These are phyloP conservation scores for Boletellus deceptivus DNA, from an alignment of 1,284 basidiomycete species.

Conservation along the genomic window DNA sequence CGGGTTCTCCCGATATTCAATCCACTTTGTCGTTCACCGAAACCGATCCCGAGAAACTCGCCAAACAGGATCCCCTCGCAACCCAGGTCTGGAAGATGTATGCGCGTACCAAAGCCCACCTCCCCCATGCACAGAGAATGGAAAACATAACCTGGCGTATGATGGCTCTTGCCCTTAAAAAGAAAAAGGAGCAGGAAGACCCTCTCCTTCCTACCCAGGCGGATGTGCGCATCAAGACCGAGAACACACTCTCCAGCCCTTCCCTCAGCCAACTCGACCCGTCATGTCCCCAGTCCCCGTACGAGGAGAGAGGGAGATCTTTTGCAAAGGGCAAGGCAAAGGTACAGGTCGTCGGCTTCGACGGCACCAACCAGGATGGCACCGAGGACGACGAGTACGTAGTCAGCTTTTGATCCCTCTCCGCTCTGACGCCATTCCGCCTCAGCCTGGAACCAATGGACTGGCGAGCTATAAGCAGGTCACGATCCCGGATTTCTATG, in stretches of 20 bases:
- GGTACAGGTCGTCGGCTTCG: slow-evolving; percentile 76
- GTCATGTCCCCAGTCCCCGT: slow-evolving; percentile 14
- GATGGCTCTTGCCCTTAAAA: slow-evolving; percentile 93
- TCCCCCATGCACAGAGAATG: slow-evolving; percentile 93
- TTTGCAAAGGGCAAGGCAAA: slow-evolving; percentile 74
- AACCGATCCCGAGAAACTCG: slow-evolving; percentile 61
- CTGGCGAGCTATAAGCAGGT: slow-evolving; percentile 90
- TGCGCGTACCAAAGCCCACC: slow-evolving; percentile 79
- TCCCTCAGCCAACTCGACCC: slow-evolving; percentile 8
- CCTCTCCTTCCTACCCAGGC: slow-evolving; percentile 10
- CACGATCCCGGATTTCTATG: slow-evolving; percentile 88
- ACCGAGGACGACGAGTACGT: slow-evolving; percentile 76
- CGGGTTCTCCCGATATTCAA: slow-evolving; percentile 67
- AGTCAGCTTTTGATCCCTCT: slow-evolving; percentile 25
- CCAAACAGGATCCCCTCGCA: slow-evolving; percentile 85
- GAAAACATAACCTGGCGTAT: slow-evolving; percentile 98
- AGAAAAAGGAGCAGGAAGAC: slow-evolving; percentile 76
- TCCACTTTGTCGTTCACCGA: slow-evolving; percentile 39
- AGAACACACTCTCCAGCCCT: slow-evolving; percentile 18
- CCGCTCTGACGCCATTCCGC: slow-evolving; percentile 21
- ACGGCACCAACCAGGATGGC: slow-evolving; percentile 68
- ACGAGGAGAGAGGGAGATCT: slow-evolving; percentile 61
- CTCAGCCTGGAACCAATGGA: slow-evolving; percentile 74
- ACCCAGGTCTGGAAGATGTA: slow-evolving; percentile 98
- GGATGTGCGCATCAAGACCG: slow-evolving; percentile 29